Base-by-base conservation (phyloP, 2,329 filamentous ascomycete species). In the Cryphonectria radicalis region DNA sequence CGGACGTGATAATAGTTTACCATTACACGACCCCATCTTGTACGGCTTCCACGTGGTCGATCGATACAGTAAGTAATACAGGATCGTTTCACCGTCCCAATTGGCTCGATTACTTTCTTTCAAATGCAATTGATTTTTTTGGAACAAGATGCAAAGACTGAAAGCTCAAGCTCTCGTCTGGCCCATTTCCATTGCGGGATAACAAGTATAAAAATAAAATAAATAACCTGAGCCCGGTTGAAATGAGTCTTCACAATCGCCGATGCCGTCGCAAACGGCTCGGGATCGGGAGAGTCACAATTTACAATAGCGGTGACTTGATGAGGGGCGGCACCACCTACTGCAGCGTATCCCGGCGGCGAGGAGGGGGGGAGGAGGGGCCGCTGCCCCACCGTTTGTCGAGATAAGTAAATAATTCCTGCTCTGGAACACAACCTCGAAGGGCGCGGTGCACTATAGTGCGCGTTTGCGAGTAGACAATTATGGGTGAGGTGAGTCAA, bases 21-120 rank as follows among this genome's bases (percentile, higher is more conserved):
- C 63, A 40, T 60, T n/a, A 50, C 43, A 40, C 19, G 32, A 43
- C 42, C 63, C 53, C 53, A 65, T 68, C 32, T 42, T 67, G 57
- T 40, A n/a, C 8, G 55, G 10, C 22, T 25, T 55, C 32, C 32
- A 32, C 32, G 50, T 53, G 22, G 10, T 53, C 50, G 7, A 13
- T 42, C 13, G 40, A 37, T 10, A 37, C 35, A 35, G 2, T 28
- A 37, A 37, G 37, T 37, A 37, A 1, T 14, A 42, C 40, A 42
- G 40, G 25, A n/a, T n/a, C 22, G 10, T n/a, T n/a, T 25, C 50
- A 53, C 22, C 50, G 43, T 46, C 43, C 43, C 4, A 37, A 37
- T 37, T 37, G 37, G 37, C 37, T 37, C 10, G 37, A 11, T 11
- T 8, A 37, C 7, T 11, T 37, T 37, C 7, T 10, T 11, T 11